Percentiles rank a stretch among this genome's conserved stretches.
Conservation (phyloP, 345 rosid genomes). For the Salix caprea region DNA sequence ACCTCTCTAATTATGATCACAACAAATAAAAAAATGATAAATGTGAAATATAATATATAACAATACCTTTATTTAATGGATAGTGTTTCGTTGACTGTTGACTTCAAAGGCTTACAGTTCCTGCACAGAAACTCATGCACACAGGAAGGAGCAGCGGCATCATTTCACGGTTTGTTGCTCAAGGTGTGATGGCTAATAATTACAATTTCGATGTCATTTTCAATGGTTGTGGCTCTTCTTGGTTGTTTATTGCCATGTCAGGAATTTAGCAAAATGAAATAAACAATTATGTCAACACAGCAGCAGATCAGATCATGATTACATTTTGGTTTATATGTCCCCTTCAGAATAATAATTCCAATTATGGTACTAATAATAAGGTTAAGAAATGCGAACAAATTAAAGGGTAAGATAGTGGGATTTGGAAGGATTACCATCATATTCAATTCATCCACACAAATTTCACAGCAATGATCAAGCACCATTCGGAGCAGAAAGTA, state of each 20-base stretch:
- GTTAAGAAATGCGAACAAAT: conserved; percentile 37
- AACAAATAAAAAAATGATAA: background rate
- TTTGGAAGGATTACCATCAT: conserved; percentile 31
- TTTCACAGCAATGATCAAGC: conserved; percentile 13
- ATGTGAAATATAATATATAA: background rate
- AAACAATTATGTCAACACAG: conserved; percentile 18
- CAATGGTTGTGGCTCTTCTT: conserved; percentile 28
- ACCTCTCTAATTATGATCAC: background rate
- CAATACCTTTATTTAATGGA: background rate
- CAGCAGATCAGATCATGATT: conserved; percentile 43
- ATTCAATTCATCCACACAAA: conserved; percentile 12
- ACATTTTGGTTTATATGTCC: conserved; percentile 59
- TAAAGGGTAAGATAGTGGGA: conserved; percentile 33
- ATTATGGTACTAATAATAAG: conserved; percentile 49
- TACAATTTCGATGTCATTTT: conserved; percentile 32
- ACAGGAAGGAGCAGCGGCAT: conserved; percentile 19
- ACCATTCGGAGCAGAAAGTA: conserved; percentile 5
- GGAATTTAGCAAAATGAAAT: conserved; percentile 2
- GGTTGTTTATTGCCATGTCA: conserved; percentile 26
- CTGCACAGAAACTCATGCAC: conserved; percentile 45
- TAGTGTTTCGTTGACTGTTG: conserved; percentile 28
- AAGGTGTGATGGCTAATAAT: conserved; percentile 53
- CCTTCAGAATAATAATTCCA: conserved; percentile 52
- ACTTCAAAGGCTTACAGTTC: conserved; percentile 38
- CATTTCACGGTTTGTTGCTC: conserved; percentile 34